Percentiles rank a stretch among this genome's conserved stretches.
These are phyloP conservation scores for Phalaenopsis hybrid DNA, from an alignment of 116 monocot species.

Conservation along the genomic window DNA sequence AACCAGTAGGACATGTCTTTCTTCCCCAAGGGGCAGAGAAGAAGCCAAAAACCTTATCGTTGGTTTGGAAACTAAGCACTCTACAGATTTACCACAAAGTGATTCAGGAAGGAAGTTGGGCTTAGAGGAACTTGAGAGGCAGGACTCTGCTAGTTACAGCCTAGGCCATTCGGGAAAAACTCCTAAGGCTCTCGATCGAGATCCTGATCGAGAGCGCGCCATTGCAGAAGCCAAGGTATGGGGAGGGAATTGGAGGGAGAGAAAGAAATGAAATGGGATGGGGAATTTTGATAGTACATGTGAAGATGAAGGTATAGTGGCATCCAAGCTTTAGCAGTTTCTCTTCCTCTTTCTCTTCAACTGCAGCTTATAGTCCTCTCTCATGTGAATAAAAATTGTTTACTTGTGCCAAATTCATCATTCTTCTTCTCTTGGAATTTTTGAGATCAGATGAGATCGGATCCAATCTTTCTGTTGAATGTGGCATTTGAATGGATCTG, in stretches of 20 bases:
- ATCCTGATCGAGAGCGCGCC: constrained; percentile 26
- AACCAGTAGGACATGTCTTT: constrained; percentile 12
- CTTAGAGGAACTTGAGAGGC: constrained; percentile 25
- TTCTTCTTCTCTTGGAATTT: not conserved
- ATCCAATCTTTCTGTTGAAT: not conserved
- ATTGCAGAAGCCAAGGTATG: constrained; percentile 35
- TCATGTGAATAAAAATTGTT: not conserved
- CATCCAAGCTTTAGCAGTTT: not conserved
- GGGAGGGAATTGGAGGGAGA: constrained; percentile 39
- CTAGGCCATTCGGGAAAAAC: constrained; percentile 17
- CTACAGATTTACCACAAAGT: constrained; percentile 10
- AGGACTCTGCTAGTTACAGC: constrained; percentile 23
- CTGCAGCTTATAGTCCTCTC: not conserved
- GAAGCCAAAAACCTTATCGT: constrained; percentile 17
- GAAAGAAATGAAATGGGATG: constrained; percentile 12
- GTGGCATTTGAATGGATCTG: not conserved
- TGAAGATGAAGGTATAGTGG: not conserved
- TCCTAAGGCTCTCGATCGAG: constrained; percentile 7
- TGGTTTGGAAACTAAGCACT: constrained; percentile 12
- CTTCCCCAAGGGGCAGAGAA: constrained; percentile 23
- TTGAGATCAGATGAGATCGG: not conserved
- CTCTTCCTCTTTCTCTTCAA: not conserved
- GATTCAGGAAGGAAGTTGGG: constrained; percentile 29
- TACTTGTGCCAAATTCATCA: not conserved
- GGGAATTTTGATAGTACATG: constrained; percentile 29